Conservation (phyloP, 208 protist species). For the Wallacemonas collosoma region DNA sequence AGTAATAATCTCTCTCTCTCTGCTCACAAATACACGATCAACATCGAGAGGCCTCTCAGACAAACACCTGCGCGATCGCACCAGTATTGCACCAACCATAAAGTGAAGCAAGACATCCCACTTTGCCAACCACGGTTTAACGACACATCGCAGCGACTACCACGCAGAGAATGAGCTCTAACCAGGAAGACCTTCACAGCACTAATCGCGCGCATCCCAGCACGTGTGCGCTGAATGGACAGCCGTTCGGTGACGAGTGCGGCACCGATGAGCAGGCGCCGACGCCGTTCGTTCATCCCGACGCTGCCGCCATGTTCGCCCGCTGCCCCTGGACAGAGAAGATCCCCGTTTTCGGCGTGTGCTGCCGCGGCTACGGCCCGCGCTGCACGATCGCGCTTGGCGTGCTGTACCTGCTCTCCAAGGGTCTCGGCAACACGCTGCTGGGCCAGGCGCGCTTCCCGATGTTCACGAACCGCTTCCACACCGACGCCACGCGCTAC, state of each 20-base stretch:
- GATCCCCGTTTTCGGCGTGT: constrained; percentile 45
- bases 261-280: not conserved
- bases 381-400: constrained; percentile 34
- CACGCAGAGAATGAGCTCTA: too few species aligned
- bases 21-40: too few species aligned
- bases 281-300: constrained; percentile 34
- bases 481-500: constrained; percentile 33
- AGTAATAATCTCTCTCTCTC: too few species aligned
- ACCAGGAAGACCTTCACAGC: too few species aligned
- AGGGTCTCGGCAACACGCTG: constrained; percentile 52
- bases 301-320: constrained; percentile 34
- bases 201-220: too few species aligned
- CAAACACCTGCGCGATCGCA: too few species aligned
- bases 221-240: not conserved
- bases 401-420: constrained; percentile 45
- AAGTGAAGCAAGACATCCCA: too few species aligned
- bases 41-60: too few species aligned
- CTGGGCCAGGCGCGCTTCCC: constrained; percentile 29
- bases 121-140: too few species aligned
- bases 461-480: constrained; percentile 54
- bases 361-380: constrained; percentile 45
- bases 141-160: too few species aligned
- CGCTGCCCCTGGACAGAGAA: constrained; percentile 24
- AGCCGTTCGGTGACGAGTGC: not conserved
- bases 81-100: too few species aligned